Base-by-base conservation (phyloP, 2,329 filamentous ascomycete genomes). In the Colletotrichum magnum region DNA sequence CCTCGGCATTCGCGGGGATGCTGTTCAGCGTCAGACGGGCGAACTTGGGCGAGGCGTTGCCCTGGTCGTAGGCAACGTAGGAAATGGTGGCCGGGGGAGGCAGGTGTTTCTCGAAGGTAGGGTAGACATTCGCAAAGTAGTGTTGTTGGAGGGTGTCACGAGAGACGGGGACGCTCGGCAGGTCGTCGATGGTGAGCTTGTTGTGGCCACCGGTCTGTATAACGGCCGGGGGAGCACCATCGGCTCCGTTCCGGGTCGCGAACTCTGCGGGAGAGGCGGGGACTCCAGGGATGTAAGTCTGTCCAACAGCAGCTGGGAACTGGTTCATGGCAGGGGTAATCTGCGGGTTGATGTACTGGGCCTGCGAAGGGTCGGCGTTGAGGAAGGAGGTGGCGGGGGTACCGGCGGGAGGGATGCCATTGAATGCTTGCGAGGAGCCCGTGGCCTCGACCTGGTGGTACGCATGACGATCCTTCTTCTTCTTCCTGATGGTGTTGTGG, bases 391-490 rank as follows among this genome's bases (percentile, higher is more conserved):
- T 77, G 18, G 76, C 82, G 18, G 87, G 84, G 26, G 85, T 85
- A 36, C 86, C 88, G 12, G 84, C 83, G 26, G 88, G 85, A 2
- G 90, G 89, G 76, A 91, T 89, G 70, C 89, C 91, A 77, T 92
- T 91, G 82, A 93, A 93, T 12, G 89, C 83, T 76, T 92, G 90
- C 6, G 91, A 89, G 41, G 89, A 90, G 58, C 90, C 89, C 5
- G 86, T 86, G 24, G 93, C 89, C 72, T 95, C 94, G 61, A 98
- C 89, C 47, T 90, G 92, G 80, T 98, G 95, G 80, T 97, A 93
- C 72, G 95, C 95, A 82, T 98, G 95, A 69, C 94, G 90, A 79
- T 98, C 93, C 87, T 97, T 98, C 89, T 97, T 98, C 86, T 95
- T 94, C 80, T 86, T 92, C 78, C 90, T 87, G 66, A 81, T 82